A percentile compares a stretch with the other conserved stretches of the same genome.
Conservation (phyloP, 495 filamentous ascomycete genomes). For the Penicillium cataractarum region DNA sequence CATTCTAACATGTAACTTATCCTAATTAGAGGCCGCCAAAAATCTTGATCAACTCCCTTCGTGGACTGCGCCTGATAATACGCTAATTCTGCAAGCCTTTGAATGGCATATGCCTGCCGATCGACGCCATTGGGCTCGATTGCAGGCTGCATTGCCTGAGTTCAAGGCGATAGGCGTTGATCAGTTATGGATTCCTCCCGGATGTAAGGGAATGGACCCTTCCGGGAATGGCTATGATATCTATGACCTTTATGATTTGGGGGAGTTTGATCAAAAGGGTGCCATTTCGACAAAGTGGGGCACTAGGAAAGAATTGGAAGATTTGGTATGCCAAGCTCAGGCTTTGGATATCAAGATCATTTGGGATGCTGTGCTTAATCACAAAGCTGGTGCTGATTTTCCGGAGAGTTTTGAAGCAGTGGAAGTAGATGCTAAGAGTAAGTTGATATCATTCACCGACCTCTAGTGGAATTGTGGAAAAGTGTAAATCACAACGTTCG, state of each 20-base stretch:
- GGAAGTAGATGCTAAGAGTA: conserved; percentile 62
- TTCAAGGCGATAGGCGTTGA: conserved; percentile 65
- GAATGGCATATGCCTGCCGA: conserved; percentile 76
- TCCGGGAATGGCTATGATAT: conserved; percentile 75
- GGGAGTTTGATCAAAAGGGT: conserved; percentile 78
- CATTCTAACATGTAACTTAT: not conserved
- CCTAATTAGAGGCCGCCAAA: conserved; percentile 28
- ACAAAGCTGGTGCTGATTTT: conserved; percentile 71
- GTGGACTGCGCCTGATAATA: conserved; percentile 52
- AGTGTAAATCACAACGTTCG: not conserved
- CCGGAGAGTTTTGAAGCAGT: conserved; percentile 62
- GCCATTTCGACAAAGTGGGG: conserved; percentile 71
- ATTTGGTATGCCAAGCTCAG: conserved; percentile 53
- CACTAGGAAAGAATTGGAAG: conserved; percentile 62
- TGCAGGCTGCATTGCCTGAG: conserved; percentile 54
- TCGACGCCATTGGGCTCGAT: conserved; percentile 64
- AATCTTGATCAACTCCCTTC: conserved; percentile 37
- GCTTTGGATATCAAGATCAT: conserved; percentile 61
- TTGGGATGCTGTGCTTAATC: conserved; percentile 79
- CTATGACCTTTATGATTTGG: conserved; percentile 76
- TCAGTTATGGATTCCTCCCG: conserved; percentile 74
- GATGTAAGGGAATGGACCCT: conserved; percentile 68
- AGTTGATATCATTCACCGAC: conserved; percentile 2
- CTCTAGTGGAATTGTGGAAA: not conserved
- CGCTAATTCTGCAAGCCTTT: conserved; percentile 70